Evolutionary conservation across 2,329 filamentous ascomycete genomes (phyloP).

Genomic region (Sordariomycetes sp.): DNA sequence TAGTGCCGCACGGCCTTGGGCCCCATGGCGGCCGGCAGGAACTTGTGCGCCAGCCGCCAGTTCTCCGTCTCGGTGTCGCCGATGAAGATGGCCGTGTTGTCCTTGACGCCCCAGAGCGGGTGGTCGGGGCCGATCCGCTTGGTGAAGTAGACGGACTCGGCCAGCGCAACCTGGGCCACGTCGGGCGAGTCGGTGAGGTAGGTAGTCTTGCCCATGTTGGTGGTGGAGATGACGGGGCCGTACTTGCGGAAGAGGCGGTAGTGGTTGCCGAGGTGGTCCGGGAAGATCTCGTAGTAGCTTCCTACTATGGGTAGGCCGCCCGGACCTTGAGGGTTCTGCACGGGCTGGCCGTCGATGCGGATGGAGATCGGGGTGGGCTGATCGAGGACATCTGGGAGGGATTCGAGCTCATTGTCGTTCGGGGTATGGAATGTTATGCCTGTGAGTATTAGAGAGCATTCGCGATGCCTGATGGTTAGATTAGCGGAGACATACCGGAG

Average conservation of each 20-base stretch:
- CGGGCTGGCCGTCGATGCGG: conserved; percentile 35
- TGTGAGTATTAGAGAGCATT: neutral
- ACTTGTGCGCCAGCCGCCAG: conserved; percentile 47
- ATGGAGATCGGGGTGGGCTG: conserved; percentile 24
- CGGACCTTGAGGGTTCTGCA: conserved; percentile 40
- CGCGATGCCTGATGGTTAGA: conserved; percentile 9
- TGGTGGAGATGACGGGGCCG: conserved; percentile 39
- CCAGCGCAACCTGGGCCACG: conserved; percentile 31
- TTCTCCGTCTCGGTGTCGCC: conserved; percentile 39
- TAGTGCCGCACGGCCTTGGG: conserved; percentile 53
- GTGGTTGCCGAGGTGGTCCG: conserved; percentile 47
- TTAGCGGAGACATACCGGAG: conserved; percentile 17
- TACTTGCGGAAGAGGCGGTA: conserved; percentile 41
- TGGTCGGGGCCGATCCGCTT: conserved; percentile 41
- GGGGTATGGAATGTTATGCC: conserved; percentile 15
- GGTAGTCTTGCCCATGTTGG: conserved; percentile 34
- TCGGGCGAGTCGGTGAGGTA: conserved; percentile 41
- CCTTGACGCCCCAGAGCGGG: conserved; percentile 31
- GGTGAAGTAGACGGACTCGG: conserved; percentile 40
- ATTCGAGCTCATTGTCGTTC: conserved; percentile 18
- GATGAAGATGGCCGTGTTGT: conserved; percentile 29
- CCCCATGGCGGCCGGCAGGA: conserved; percentile 45
- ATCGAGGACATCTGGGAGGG: conserved; percentile 22
- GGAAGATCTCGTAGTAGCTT: conserved; percentile 43
- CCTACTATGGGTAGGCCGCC: conserved; percentile 36